Percentiles rank a stretch among this genome's conserved stretches.
Evolutionary conservation across 1,284 basidiomycete species (phyloP).

Genomic region (Sporisorium sorghi): DNA sequence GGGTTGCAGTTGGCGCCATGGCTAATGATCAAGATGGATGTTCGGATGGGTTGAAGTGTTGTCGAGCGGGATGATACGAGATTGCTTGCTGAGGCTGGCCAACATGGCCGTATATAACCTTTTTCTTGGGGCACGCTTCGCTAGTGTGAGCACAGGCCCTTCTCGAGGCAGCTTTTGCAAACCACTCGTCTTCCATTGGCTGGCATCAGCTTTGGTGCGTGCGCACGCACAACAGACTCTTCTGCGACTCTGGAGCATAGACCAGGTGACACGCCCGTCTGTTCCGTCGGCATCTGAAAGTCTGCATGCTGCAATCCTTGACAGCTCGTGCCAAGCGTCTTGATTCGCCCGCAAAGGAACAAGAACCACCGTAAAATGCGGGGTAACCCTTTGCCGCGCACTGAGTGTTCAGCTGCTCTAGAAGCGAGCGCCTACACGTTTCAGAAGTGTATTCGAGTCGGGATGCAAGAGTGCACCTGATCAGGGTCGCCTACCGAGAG

Average conservation of each 20-base stretch:
- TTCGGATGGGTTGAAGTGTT: neutral
- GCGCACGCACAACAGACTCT: neutral
- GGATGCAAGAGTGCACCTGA: conserved; percentile 4
- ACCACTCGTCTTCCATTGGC: neutral
- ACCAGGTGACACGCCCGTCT: neutral
- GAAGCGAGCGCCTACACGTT: neutral
- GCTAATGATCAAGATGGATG: neutral
- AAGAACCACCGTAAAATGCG: conserved; percentile 7
- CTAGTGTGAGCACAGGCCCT: neutral
- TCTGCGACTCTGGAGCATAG: neutral
- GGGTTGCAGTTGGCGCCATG: conserved; percentile 33
- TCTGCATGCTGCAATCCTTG: neutral
- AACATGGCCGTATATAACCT: neutral
- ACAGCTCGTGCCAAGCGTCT: neutral
- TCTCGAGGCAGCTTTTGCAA: neutral
- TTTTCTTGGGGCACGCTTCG: neutral
- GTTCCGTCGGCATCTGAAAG: neutral
- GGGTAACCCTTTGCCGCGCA: conserved; percentile 5
- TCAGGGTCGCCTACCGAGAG: too few relatives aligned
- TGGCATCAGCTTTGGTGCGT: neutral
- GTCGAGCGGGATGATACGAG: neutral
- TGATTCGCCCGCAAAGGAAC: neutral
- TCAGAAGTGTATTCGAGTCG: neutral
- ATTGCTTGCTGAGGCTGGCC: too few relatives aligned
- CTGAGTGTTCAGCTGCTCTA: too few relatives aligned